phyloP scores from a whole-genome alignment of 2,329 filamentous ascomycete species.

The Hypocrella siamensis region DNA sequence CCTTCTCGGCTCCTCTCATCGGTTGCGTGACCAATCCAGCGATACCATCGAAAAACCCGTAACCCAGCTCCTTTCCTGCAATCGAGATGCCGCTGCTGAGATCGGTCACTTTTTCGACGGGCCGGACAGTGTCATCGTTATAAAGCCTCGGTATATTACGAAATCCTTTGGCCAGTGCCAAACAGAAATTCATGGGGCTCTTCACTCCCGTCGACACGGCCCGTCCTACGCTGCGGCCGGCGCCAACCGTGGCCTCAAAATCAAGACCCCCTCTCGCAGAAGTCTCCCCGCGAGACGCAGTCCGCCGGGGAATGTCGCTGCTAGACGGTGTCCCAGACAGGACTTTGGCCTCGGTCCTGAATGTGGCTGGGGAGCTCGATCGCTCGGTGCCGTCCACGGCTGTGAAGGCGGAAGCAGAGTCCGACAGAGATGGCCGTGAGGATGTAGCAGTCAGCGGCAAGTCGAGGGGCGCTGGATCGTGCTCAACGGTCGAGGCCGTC shows the following conservation, averaged over 20 bases:
- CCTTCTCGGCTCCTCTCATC: constrained; percentile 37
- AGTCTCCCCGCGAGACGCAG: constrained; percentile 6
- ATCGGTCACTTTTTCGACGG: constrained; percentile 64
- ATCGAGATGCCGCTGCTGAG: constrained; percentile 61
- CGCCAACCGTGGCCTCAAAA: constrained; percentile 45
- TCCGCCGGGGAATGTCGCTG: no score
- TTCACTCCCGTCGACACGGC: constrained; percentile 63
- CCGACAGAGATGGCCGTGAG: no score
- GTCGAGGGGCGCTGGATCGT: no score
- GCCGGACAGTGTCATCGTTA: constrained; percentile 66
- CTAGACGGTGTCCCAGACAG: no score
- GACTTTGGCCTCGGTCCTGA: no score
- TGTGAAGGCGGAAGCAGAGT: no score
- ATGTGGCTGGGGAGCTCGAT: no score
- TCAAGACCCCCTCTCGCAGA: constrained; percentile 11
- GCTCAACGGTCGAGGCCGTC: no score
- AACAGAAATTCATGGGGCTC: constrained; percentile 70
- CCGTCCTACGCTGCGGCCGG: constrained; percentile 52
- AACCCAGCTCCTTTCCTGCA: constrained; percentile 62
- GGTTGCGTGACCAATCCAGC: constrained; percentile 72
- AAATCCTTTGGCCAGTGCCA: constrained; percentile 73
- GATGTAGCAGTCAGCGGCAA: no score
- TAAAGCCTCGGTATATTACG: constrained; percentile 78
- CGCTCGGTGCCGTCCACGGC: no score
- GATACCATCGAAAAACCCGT: constrained; percentile 68